A percentile compares a stretch with the other conserved stretches of the same genome.
Conservation (phyloP, 805 yeast species). For the Metschnikowia drakensbergensis region DNA sequence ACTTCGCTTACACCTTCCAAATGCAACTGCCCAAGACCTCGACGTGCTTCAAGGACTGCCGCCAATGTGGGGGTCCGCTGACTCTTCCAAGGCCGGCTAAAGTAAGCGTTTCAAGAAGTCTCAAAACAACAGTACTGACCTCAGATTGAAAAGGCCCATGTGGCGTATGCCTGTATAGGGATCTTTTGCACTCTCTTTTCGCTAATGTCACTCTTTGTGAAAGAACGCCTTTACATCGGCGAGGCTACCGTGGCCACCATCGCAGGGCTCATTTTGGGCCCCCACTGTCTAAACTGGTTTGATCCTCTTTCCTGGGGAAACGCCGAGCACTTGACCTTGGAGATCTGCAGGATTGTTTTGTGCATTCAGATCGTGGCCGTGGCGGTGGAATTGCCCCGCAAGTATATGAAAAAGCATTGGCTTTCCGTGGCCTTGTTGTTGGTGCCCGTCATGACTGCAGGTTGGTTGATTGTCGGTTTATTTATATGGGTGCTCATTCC, state of each 20-base stretch:
- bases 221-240: constrained; percentile 81
- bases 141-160: constrained; percentile 61
- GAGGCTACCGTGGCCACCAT: constrained; percentile 88
- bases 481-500: constrained; percentile 79
- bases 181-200: constrained; percentile 79
- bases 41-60: too few species aligned
- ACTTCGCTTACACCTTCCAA: too few species aligned
- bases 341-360: constrained; percentile 75
- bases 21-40: too few species aligned
- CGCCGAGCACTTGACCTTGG: constrained; percentile 75
- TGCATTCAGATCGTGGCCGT: constrained; percentile 91
- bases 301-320: constrained; percentile 84
- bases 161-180: constrained; percentile 85
- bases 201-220: constrained; percentile 72
- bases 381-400: constrained; percentile 88
- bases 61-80: too few species aligned
- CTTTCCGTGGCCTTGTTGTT: constrained; percentile 66
- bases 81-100: too few species aligned
- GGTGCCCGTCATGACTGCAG: constrained; percentile 84
- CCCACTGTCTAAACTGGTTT: constrained; percentile 81
- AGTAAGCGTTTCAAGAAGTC: too few species aligned
- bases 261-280: constrained; percentile 85
- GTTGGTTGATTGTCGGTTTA: constrained; percentile 81
- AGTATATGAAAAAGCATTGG: constrained; percentile 85
- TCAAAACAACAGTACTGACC: constrained; percentile 6